Evolutionary conservation across 768 basidiomycete species (phyloP).

Genomic region (Hirschioporus abietinus): DNA sequence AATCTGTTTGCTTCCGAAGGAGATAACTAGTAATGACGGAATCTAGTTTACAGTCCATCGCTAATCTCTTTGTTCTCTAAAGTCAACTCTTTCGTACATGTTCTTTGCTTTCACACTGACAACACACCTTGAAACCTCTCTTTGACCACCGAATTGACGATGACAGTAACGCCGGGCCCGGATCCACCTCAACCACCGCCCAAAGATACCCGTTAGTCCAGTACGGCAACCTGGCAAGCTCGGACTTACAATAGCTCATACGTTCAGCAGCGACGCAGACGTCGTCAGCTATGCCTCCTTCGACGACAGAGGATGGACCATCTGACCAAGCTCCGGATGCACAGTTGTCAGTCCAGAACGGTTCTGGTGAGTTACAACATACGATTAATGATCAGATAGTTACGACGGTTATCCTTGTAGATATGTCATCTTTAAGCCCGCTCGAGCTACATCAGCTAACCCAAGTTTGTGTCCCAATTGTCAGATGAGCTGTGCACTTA

Average conservation of each 20-base stretch:
- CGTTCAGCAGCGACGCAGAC: neutral
- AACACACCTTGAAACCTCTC: neutral
- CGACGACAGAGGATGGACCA: neutral
- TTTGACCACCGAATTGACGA: neutral
- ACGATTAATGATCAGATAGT: neutral
- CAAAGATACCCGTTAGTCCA: neutral
- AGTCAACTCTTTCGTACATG: neutral
- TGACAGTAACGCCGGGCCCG: neutral
- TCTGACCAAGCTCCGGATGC: neutral
- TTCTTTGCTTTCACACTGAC: neutral
- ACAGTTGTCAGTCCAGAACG: neutral
- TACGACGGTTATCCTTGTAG: slow-evolving; percentile 15
- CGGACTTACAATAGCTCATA: neutral
- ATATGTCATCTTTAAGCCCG: slow-evolving; percentile 26
- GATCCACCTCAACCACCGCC: neutral
- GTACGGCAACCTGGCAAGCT: neutral
- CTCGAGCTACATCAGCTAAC: slow-evolving; percentile 36
- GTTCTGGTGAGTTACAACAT: neutral
- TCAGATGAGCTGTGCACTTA: neutral
- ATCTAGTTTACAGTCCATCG: too few relatives aligned
- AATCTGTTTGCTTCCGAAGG: too few relatives aligned
- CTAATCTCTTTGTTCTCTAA: neutral
- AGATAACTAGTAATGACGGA: too few relatives aligned
- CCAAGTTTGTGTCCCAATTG: slow-evolving; percentile 24
- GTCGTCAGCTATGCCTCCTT: neutral